Evolutionary conservation across 2,329 filamentous ascomycete species (phyloP).

Genomic region (Scleromitrula shiraiana): DNA sequence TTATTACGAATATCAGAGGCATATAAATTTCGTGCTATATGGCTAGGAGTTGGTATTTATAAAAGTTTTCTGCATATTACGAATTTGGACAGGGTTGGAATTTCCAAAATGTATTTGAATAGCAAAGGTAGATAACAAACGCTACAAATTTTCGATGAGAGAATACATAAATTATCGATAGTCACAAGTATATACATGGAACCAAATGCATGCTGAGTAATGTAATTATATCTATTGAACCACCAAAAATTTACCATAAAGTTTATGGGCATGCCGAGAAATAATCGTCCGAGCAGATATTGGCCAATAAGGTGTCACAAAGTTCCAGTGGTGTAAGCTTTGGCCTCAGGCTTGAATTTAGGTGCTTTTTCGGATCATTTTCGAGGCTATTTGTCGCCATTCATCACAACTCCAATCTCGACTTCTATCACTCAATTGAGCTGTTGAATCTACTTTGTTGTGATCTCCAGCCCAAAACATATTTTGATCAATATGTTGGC

Average conservation of each 20-base stretch:
- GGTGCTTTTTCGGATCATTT: conserved; percentile 11
- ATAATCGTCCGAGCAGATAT: conserved; percentile 3
- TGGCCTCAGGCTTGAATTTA: conserved; percentile 6
- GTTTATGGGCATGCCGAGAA: conserved; percentile 2
- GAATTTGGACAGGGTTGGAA: not conserved
- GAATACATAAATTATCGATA: no score
- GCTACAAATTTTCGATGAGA: no score
- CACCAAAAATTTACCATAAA: not conserved
- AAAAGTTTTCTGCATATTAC: conserved; percentile 1
- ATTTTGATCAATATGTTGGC: conserved; percentile 68
- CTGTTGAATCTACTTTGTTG: conserved; percentile 20
- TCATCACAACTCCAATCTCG: conserved; percentile 19
- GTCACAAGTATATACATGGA: no score
- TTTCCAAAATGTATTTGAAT: not conserved
- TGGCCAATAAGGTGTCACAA: conserved; percentile 1
- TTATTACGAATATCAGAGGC: not conserved
- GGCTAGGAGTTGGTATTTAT: conserved; percentile 3
- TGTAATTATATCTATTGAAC: no score
- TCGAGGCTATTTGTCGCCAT: conserved; percentile 7
- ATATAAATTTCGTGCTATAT: not conserved
- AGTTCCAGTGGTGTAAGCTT: conserved; percentile 5
- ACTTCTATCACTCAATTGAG: conserved; percentile 27
- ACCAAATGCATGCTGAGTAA: no score
- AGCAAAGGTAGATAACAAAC: not conserved
- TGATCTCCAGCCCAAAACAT: conserved; percentile 27